Percentiles rank a stretch among this genome's conserved stretches.
Evolutionary conservation across 1,284 basidiomycete genomes (phyloP).

Genomic region (Cerioporus squamosus): DNA sequence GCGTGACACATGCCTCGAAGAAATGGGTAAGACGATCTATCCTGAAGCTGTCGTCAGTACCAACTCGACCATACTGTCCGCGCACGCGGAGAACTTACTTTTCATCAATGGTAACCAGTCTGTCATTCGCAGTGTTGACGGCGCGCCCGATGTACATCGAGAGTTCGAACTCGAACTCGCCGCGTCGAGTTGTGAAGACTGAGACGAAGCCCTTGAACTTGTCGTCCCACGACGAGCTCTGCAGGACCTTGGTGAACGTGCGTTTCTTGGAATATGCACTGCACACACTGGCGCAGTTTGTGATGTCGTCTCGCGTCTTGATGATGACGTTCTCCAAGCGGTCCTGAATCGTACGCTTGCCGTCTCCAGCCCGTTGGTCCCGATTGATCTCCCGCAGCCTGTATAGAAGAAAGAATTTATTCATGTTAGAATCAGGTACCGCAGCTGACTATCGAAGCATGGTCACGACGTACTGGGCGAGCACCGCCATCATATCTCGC

Average conservation of each 20-base stretch:
- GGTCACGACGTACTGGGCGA: constrained; percentile 41
- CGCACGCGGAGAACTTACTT: constrained; percentile 13
- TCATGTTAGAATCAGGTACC: neutral
- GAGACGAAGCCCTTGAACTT: constrained; percentile 37
- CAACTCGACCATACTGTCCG: neutral
- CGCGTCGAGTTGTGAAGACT: constrained; percentile 36
- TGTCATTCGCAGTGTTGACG: constrained; percentile 37
- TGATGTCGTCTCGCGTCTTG: constrained; percentile 31
- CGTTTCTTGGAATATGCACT: constrained; percentile 35
- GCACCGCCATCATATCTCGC: constrained; percentile 47
- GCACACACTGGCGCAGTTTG: constrained; percentile 33
- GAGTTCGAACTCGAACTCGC: constrained; percentile 37
- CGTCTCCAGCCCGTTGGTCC: neutral
- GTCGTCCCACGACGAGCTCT: constrained; percentile 40
- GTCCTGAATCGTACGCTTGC: constrained; percentile 20
- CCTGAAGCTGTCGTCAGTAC: constrained; percentile 29
- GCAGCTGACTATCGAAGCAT: neutral
- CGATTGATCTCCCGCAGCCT: neutral
- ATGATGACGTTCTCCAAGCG: constrained; percentile 24
- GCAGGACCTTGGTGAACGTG: constrained; percentile 39
- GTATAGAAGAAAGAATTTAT: neutral
- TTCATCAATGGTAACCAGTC: constrained; percentile 31
- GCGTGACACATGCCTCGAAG: neutral
- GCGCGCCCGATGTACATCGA: constrained; percentile 37
- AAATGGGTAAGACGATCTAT: neutral